phyloP scores from a whole-genome alignment of 169 alveolate genomes.

The Babesia sp. region DNA sequence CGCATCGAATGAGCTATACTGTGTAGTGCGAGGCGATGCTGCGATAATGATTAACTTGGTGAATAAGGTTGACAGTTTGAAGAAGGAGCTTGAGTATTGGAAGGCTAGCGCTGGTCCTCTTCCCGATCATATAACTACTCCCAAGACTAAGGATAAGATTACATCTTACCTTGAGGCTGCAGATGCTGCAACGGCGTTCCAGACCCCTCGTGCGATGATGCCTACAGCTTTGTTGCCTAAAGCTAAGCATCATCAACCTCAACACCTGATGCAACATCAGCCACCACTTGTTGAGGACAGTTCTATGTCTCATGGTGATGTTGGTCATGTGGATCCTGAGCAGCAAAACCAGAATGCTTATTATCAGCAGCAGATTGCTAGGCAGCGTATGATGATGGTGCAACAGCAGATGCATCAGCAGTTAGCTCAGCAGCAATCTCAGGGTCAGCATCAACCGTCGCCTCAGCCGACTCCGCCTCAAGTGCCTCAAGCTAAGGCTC shows the following conservation, averaged over 20 bases:
- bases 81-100: constrained; percentile 66
- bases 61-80: constrained; percentile 63
- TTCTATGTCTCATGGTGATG: neutral
- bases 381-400: constrained; percentile 61
- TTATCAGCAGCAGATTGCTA: constrained; percentile 25
- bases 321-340: neutral
- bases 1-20: constrained; percentile 66
- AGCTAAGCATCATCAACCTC: constrained; percentile 11
- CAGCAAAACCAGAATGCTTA: neutral
- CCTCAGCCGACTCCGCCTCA: constrained; percentile 1
- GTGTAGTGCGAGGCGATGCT: constrained; percentile 67
- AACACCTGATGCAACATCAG: neutral
- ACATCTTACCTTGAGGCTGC: neutral
- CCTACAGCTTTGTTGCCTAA: constrained; percentile 19
- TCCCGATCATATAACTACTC: constrained; percentile 20
- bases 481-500: neutral
- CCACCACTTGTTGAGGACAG: neutral
- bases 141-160: constrained; percentile 34
- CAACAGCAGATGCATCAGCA: constrained; percentile 27
- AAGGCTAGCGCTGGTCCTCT: constrained; percentile 26
- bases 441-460: constrained; percentile 7
- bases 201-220: constrained; percentile 36
- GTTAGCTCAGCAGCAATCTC: neutral
- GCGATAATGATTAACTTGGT: constrained; percentile 65
- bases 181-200: constrained; percentile 17